phyloP scores from a whole-genome alignment of 2,329 filamentous ascomycete genomes.

The Ilyonectria destructans region DNA sequence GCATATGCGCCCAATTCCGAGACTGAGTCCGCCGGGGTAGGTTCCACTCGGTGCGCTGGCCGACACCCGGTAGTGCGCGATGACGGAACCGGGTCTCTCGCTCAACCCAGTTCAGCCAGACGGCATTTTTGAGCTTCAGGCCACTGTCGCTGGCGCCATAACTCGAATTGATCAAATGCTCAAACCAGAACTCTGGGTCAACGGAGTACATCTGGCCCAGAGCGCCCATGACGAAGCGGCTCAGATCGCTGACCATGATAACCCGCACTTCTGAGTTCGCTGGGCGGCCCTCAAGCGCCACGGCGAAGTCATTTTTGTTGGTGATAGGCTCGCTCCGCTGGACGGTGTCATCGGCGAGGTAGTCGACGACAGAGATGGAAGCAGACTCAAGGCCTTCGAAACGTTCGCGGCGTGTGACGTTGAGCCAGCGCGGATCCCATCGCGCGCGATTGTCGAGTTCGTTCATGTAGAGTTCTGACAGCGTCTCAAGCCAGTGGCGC shows the following conservation, averaged over 20 bases:
- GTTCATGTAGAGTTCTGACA: slow-evolving; percentile 52
- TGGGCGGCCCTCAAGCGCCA: slow-evolving; percentile 35
- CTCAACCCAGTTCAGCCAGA: slow-evolving; percentile 51
- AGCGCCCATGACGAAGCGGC: slow-evolving; percentile 51
- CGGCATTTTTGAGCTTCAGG: slow-evolving; percentile 49
- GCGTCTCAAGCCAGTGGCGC: slow-evolving; percentile 50
- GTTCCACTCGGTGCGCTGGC: slow-evolving; percentile 48
- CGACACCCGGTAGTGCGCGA: slow-evolving; percentile 40
- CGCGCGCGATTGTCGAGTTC: slow-evolving; percentile 47
- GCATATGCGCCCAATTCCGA: slow-evolving; percentile 42
- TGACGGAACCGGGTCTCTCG: slow-evolving; percentile 48
- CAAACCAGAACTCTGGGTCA: slow-evolving; percentile 52
- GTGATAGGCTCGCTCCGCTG: slow-evolving; percentile 17
- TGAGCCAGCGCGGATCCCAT: slow-evolving; percentile 49
- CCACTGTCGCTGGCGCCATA: slow-evolving; percentile 50
- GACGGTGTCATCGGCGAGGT: slow-evolving; percentile 33
- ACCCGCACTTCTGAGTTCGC: slow-evolving; percentile 39
- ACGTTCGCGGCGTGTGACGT: slow-evolving; percentile 45
- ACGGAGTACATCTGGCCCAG: slow-evolving; percentile 48
- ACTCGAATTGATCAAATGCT: slow-evolving; percentile 48
- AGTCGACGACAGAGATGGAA: slow-evolving; percentile 44
- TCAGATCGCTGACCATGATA: slow-evolving; percentile 49
- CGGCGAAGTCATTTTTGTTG: slow-evolving; percentile 37
- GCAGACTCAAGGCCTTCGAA: slow-evolving; percentile 41
- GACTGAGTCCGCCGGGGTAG: slow-evolving; percentile 31